A percentile compares a stretch with the other conserved stretches of the same genome.
phyloP scores from a whole-genome alignment of 805 yeast species.

The Candida khao-thaluensis region DNA sequence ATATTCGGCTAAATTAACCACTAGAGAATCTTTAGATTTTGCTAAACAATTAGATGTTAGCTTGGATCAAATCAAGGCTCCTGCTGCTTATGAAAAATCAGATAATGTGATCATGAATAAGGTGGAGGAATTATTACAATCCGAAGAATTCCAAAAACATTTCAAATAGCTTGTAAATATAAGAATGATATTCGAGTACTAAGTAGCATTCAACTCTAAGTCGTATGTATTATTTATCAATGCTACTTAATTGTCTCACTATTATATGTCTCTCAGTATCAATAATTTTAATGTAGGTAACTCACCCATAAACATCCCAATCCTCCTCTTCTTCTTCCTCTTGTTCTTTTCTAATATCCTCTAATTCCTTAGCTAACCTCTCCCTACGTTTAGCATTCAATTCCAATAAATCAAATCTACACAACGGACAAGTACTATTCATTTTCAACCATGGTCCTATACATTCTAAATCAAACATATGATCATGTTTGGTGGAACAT shows the following conservation, averaged over 20 bases:
- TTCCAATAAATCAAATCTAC: slow-evolving; percentile 68
- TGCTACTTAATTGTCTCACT: too few relatives aligned
- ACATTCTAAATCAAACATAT: slow-evolving; percentile 85
- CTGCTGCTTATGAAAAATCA: slow-evolving; percentile 31
- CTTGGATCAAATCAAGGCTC: slow-evolving; percentile 30
- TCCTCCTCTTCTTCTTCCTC: slow-evolving; percentile 63
- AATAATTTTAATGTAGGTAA: too few relatives aligned
- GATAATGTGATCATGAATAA: slow-evolving; percentile 57
- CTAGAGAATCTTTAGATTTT: slow-evolving; percentile 33
- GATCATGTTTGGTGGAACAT: slow-evolving; percentile 51
- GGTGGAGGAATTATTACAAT: slow-evolving; percentile 68
- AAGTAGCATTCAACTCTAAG: too few relatives aligned
- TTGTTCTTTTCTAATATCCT: slow-evolving; percentile 39
- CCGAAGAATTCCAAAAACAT: slow-evolving; percentile 67
- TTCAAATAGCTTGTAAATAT: slow-evolving; percentile 23
- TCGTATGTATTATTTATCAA: too few relatives aligned
- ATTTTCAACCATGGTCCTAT: slow-evolving; percentile 84
- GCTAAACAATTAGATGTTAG: slow-evolving; percentile 25
- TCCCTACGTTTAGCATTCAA: slow-evolving; percentile 27
- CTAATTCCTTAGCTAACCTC: slow-evolving; percentile 34
- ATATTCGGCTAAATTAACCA: slow-evolving; percentile 62
- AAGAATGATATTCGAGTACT: background rate
- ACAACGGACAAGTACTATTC: slow-evolving; percentile 79
- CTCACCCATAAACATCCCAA: slow-evolving; percentile 82
- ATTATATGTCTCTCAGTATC: too few relatives aligned